Percentiles rank a stretch among this genome's conserved stretches.
These are phyloP conservation scores for Corchorus olitorius DNA, from an alignment of 345 rosid genomes.

Conservation along the genomic window DNA sequence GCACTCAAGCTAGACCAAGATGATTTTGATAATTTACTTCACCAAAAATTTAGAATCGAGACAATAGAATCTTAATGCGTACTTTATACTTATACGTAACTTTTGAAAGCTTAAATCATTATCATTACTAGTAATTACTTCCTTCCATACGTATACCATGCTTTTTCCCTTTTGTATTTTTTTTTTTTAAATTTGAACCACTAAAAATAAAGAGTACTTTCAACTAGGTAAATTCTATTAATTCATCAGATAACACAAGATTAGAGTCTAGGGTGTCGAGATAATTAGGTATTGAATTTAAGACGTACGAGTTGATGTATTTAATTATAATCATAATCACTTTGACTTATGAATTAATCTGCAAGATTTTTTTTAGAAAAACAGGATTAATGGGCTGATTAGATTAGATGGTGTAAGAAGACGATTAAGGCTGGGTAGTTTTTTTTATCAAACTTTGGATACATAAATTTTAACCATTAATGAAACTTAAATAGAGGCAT, in stretches of 20 bases:
- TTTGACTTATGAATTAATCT: not conserved
- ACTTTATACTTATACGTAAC: not conserved
- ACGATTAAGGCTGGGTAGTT: not conserved
- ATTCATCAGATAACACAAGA: not conserved
- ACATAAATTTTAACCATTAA: not conserved
- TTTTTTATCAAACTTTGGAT: not conserved
- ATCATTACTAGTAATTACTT: not conserved
- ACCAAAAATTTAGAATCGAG: too few relatives aligned
- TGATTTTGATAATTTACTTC: not conserved
- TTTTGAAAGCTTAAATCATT: not conserved
- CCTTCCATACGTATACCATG: not conserved
- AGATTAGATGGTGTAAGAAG: not conserved
- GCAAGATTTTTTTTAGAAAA: not conserved
- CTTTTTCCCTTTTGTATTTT: not conserved
- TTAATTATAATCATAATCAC: not conserved
- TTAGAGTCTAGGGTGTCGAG: not conserved
- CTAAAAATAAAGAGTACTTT: not conserved
- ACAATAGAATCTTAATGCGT: not conserved
- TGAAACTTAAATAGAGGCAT: not conserved
- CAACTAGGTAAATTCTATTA: not conserved
- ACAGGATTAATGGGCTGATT: not conserved
- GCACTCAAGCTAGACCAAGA: not conserved
- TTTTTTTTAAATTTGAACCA: not conserved
- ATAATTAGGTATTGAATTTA: slow-evolving; percentile 10
- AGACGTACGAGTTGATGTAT: not conserved